Evolutionary conservation across 2,329 filamentous ascomycete genomes (phyloP), one percentile per base, ranked within the genome.

Genomic region (Orbilia javanica): DNA sequence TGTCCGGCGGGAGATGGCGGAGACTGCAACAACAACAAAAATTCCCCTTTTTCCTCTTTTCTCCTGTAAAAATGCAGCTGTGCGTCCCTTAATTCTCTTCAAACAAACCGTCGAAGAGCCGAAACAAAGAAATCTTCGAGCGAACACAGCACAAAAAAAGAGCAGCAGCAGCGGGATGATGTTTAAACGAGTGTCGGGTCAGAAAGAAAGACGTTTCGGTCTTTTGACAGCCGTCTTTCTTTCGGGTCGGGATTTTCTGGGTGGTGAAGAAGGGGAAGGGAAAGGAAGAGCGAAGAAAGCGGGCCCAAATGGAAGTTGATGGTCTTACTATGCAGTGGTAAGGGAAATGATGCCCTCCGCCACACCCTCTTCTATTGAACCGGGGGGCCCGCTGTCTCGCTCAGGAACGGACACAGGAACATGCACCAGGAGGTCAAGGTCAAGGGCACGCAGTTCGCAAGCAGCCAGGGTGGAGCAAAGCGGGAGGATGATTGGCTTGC

Each of bases 301-400:
- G 48, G 75, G 73, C 50, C 44, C 63, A 69, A 79, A 44, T 42
- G 68, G 70, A 57, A 57, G 50, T 69, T 60, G 72, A 77, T 71
- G 63, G 42, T 44, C 42, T 44, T 44, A 20, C 42, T 44, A 20
- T 44, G 42, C 42, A 44, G 8, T 44, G 42, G 57, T 65, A 60
- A 77, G 72, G 65, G 72, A 77, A 77, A 77, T 69, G 72, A 77
- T 77, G 42, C 60, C 50, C 70, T 60, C 73, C 53, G 62, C 72
- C 72, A 77, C 73, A 65, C 66, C 70, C 73, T 50, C 65, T 62
- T 36, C 13, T 64, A 48, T 66, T 34, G 64, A 74, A 39, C 20
- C 67, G 68, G 70, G 73, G 50, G 20, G 29, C 7, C 34, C 63
- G 60, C 18, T 76, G 64, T 75, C 64, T 68, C 46, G 71, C 52